A percentile compares a stretch with the other conserved stretches of the same genome.
Conservation (phyloP, 495 filamentous ascomycete species). For the Cenococcum geophilum region DNA sequence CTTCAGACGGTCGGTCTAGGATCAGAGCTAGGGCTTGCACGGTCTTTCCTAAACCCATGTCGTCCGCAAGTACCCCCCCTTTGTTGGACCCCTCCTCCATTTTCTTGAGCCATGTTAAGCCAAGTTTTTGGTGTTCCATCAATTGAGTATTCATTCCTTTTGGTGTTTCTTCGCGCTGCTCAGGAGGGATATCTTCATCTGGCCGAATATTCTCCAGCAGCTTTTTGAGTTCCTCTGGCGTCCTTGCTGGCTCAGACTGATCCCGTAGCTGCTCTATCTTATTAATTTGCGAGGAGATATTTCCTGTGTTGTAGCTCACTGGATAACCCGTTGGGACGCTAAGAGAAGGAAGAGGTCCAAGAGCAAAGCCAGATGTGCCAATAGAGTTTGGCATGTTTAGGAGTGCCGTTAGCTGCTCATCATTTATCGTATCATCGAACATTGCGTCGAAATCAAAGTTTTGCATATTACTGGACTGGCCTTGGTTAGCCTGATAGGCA, state of each 20-base stretch:
- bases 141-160: conserved; percentile 61
- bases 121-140: conserved; percentile 79
- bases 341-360: too few species aligned
- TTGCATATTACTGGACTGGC: background rate
- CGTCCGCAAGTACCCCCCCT: conserved; percentile 82
- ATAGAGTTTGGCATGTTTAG: too few species aligned
- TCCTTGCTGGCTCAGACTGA: background rate
- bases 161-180: conserved; percentile 50
- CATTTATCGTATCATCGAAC: too few species aligned
- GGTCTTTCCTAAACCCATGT: conserved; percentile 97
- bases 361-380: too few species aligned
- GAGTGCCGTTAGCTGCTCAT: too few species aligned
- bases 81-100: conserved; percentile 73
- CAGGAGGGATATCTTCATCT: conserved; percentile 36
- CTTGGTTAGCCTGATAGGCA: background rate
- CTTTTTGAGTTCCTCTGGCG: conserved; percentile 1
- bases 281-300: background rate
- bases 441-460: too few species aligned
- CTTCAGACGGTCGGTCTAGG: conserved; percentile 58
- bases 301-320: too few species aligned
- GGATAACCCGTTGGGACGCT: too few species aligned
- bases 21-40: conserved; percentile 84
- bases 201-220: conserved; percentile 38
- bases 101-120: conserved; percentile 72
- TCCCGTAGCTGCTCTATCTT: background rate